These are phyloP conservation scores for Combretum micranthum DNA, from an alignment of 345 rosid genomes.

Conservation along the genomic window DNA sequence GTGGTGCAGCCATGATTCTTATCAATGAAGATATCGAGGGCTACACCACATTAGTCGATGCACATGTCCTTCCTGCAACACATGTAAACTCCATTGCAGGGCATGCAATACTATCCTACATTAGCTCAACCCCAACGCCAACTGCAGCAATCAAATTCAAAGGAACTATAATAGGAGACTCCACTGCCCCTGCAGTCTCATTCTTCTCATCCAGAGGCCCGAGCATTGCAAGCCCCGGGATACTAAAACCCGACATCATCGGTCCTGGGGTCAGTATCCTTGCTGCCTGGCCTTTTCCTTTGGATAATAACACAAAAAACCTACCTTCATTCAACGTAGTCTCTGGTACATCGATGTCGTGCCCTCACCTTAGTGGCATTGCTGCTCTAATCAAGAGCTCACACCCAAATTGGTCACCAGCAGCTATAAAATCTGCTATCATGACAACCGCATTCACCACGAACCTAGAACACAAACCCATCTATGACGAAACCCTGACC, in stretches of 20 bases:
- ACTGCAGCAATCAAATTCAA: constrained; percentile 3
- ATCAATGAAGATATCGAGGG: neutral
- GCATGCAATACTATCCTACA: neutral
- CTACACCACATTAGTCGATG: neutral
- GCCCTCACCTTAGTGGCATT: neutral
- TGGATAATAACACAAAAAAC: neutral
- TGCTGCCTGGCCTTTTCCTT: no score
- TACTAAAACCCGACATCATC: neutral
- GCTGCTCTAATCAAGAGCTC: neutral
- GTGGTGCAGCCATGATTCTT: neutral
- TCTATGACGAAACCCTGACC: constrained; percentile 35
- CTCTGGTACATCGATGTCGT: constrained; percentile 4
- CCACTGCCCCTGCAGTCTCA: neutral
- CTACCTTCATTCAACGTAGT: neutral
- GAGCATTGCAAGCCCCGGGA: no score
- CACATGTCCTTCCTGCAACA: neutral
- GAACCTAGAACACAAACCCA: constrained; percentile 21
- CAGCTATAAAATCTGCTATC: no score
- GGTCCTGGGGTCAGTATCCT: no score
- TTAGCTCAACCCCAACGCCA: neutral
- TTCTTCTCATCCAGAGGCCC: no score
- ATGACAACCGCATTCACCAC: constrained; percentile 29
- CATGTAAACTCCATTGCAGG: constrained; percentile 2
- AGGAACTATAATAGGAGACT: neutral
- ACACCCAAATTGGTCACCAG: constrained; percentile 8